These are phyloP conservation scores for Ogataea ramenticola DNA, from an alignment of 805 yeast species.

Conservation along the genomic window DNA sequence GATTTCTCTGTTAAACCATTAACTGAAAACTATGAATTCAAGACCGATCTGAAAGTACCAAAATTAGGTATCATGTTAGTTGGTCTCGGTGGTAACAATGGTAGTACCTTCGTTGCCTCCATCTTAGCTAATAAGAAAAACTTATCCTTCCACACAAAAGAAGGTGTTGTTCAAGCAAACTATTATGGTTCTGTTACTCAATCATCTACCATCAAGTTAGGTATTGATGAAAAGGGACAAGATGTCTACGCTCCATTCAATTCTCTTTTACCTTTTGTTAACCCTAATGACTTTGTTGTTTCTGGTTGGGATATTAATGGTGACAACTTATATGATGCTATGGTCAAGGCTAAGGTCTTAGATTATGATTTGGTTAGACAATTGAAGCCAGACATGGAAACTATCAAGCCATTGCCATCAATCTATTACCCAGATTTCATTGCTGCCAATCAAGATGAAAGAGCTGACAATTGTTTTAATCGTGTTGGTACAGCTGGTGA, in stretches of 20 bases:
- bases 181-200: conserved; percentile 95
- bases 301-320: conserved; percentile 94
- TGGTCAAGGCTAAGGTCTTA: conserved; percentile 79
- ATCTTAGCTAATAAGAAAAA: conserved; percentile 78
- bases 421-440: conserved; percentile 94
- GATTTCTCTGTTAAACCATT: conserved; percentile 63
- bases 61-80: conserved; percentile 85
- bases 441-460: conserved; percentile 86
- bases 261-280: conserved; percentile 77
- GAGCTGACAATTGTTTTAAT: conserved; percentile 84
- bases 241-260: conserved; percentile 93
- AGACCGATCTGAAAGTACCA: conserved; percentile 74
- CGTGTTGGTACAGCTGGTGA: conserved; percentile 39
- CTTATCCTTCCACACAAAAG: conserved; percentile 72
- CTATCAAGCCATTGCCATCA: conserved; percentile 68
- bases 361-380: conserved; percentile 79
- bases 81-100: conserved; percentile 96
- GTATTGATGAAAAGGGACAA: conserved; percentile 72
- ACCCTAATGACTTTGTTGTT: conserved; percentile 84
- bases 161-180: conserved; percentile 64
- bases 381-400: conserved; percentile 55
- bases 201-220: conserved; percentile 82
- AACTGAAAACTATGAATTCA: conserved; percentile 70
- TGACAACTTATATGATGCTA: conserved; percentile 64
- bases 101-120: conserved; percentile 84